Base-by-base conservation (phyloP, 192 early-diverging fungal species). In the Backusella circina region DNA sequence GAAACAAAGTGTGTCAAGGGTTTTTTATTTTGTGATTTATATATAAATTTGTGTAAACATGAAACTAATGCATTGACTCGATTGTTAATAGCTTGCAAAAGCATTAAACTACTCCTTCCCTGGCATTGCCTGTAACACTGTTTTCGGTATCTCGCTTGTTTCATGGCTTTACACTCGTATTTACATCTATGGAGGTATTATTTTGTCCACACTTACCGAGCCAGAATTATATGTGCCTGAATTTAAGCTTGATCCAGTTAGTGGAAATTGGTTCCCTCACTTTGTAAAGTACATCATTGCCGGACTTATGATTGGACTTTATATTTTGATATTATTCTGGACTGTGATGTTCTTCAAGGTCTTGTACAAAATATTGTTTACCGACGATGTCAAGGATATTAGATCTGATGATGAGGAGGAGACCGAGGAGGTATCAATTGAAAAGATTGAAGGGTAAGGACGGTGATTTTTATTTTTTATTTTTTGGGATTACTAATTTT, bases 81-180 rank as follows among this genome's bases (percentile, higher is more conserved):
- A 21, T n/a, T 6, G 70, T 47, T 72, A 21, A 10, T 78, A 89
- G 88, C 69, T 89, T 16, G 93, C 94, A 32, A 96, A 96, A 82
- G 88, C 88, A 65, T 78, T 94, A 30, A 92, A 93, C 73, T 96
- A 96, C 61, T 47, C 92, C n/a, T 77, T 80, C 15, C 84, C 90
- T 28, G 84, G 84, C 21, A 81, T 76, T 36, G 64, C 87, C 7
- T 88, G 91, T 73, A 88, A 91, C 10, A 72, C 51, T 1, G 87
- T 85, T 6, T 96, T 96, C 86, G 88, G 82, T 7, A 32, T 88
- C 6, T 91, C 95, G 68, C 80, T 94, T 64, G 26, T 92, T 9
- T 85, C 88, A 28, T 95, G 94, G 94, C 51, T 91, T 35, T 89
- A 91, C 26, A 93, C 93, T 2, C 89, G 94, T 23, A 90, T 93